Conservation (phyloP, 1,284 basidiomycete species). For the Leccinum fallax region DNA sequence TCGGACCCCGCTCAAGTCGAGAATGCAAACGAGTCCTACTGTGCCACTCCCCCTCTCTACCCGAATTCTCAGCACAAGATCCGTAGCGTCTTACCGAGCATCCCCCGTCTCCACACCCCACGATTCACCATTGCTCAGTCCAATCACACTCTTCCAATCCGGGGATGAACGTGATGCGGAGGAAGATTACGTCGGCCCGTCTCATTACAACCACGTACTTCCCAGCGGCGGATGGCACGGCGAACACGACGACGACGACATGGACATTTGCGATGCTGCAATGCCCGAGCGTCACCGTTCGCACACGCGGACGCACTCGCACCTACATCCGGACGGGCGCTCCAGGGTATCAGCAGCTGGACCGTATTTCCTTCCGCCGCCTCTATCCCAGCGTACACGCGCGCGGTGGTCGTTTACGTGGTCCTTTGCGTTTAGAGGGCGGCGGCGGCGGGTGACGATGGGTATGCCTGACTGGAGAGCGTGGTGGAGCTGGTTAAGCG, state of each 20-base stretch:
- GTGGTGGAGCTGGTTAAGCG: constrained; percentile 8
- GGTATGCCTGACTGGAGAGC: constrained; percentile 35
- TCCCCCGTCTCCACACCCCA: constrained; percentile 29
- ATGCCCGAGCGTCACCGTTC: neutral
- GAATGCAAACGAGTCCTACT: constrained; percentile 25
- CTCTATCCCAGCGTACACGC: constrained; percentile 20
- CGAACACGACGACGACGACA: constrained; percentile 19
- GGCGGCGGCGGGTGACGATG: constrained; percentile 44
- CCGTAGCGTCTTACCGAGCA: constrained; percentile 29
- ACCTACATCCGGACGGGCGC: neutral
- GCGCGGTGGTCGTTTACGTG: constrained; percentile 28
- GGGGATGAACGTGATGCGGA: constrained; percentile 33
- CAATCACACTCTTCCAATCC: constrained; percentile 33
- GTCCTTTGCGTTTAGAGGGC: constrained; percentile 46
- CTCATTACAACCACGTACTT: constrained; percentile 43
- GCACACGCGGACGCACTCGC: neutral
- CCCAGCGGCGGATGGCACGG: constrained; percentile 28
- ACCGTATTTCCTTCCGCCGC: constrained; percentile 32
- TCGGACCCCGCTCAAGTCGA: constrained; percentile 24
- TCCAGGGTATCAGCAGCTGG: neutral
- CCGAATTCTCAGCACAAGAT: constrained; percentile 25
- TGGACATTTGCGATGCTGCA: neutral
- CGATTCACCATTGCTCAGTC: constrained; percentile 34
- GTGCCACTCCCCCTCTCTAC: constrained; percentile 23
- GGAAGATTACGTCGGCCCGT: constrained; percentile 22